phyloP scores from a whole-genome alignment of 202 grass and related monocot genomes.

The Dendrocalamus latiflorus region DNA sequence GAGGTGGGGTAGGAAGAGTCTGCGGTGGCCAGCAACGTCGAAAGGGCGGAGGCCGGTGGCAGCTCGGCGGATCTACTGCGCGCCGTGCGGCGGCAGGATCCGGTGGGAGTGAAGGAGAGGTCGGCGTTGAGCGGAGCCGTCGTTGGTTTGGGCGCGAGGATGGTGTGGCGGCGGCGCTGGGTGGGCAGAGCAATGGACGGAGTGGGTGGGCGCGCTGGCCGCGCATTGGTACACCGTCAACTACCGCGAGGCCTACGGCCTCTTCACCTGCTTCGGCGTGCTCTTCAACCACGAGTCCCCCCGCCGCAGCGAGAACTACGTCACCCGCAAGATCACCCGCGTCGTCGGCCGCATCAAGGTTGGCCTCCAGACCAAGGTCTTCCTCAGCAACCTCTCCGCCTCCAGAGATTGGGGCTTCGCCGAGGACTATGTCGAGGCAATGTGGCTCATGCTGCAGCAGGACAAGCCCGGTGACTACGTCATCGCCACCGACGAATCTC shows the following conservation, averaged over 20 bases:
- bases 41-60: too few relatives aligned
- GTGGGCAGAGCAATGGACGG: too few relatives aligned
- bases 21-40: too few relatives aligned
- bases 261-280: constrained; percentile 91
- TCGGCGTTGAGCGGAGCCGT: too few relatives aligned
- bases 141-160: too few relatives aligned
- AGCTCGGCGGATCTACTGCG: too few relatives aligned
- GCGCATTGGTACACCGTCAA: constrained; percentile 99
- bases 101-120: too few relatives aligned
- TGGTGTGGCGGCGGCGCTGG: too few relatives aligned
- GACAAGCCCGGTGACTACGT: constrained; percentile 79
- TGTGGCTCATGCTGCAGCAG: constrained; percentile 99
- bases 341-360: constrained; percentile 84
- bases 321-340: constrained; percentile 97
- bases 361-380: constrained; percentile 94
- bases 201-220: constrained; percentile 2
- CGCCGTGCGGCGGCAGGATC: too few relatives aligned
- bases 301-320: constrained; percentile 93
- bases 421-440: constrained; percentile 92
- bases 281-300: constrained; percentile 99
- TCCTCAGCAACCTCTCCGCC: constrained; percentile 82
- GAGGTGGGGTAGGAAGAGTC: too few relatives aligned
- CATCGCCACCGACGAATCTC: constrained; percentile 78
- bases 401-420: constrained; percentile 93
- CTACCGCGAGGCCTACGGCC: constrained; percentile 89